Percentiles rank a stretch among this genome's conserved stretches.
Conservation (phyloP, 768 basidiomycete genomes). For the Auricularia sp. region DNA sequence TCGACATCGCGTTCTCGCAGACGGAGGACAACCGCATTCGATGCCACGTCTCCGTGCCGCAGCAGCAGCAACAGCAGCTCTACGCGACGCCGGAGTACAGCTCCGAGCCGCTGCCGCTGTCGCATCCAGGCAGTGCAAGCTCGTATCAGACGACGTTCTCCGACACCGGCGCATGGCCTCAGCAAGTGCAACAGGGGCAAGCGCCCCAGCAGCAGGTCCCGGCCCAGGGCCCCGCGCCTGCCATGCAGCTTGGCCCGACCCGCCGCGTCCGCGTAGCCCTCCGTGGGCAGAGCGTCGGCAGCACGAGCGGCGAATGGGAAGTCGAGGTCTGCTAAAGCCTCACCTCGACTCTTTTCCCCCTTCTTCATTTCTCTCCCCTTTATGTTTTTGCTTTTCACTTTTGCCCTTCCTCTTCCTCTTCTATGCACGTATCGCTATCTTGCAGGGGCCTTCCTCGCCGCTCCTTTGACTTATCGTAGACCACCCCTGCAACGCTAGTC, state of each 20-base stretch:
- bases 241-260: slow-evolving; percentile 17
- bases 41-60: neutral
- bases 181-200: neutral
- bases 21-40: neutral
- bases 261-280: slow-evolving; percentile 45
- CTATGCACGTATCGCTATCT: too few relatives aligned
- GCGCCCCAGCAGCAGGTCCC: neutral
- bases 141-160: neutral
- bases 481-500: too few relatives aligned
- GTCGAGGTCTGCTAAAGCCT: slow-evolving; percentile 37
- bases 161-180: neutral
- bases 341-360: too few relatives aligned
- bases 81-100: neutral
- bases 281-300: neutral
- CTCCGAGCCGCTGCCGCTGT: neutral
- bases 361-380: neutral
- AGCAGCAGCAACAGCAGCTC: neutral
- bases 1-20: neutral
- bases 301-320: slow-evolving; percentile 69
- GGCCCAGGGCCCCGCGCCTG: neutral
- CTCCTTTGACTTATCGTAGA: too few relatives aligned
- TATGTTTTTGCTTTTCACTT: neutral
- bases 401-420: too few relatives aligned
- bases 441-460: too few relatives aligned
- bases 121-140: neutral